Evolutionary conservation across 495 filamentous ascomycete genomes (phyloP).

Genomic region (Tricharina praecox): DNA sequence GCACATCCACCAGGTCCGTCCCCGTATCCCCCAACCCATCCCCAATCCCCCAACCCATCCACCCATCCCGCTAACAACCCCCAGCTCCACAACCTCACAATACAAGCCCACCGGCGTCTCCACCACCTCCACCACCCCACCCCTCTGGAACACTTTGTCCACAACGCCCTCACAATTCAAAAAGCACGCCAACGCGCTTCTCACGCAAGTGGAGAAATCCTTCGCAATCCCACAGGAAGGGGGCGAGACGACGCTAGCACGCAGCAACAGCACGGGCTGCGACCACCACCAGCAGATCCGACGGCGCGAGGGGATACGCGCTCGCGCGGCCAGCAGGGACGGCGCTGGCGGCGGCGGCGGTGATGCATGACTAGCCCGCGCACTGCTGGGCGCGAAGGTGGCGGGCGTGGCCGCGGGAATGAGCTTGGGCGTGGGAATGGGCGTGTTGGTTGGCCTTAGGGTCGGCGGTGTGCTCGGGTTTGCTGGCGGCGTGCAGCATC

Average conservation of each 20-base stretch:
- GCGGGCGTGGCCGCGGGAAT: too few species aligned
- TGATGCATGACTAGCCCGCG: too few species aligned
- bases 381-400: too few species aligned
- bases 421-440: too few species aligned
- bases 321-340: too few species aligned
- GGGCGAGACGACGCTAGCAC: background rate
- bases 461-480: too few species aligned
- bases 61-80: constrained; percentile 27
- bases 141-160: constrained; percentile 1
- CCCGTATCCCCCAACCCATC: constrained; percentile 39
- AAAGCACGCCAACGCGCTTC: constrained; percentile 21
- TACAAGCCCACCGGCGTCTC: background rate
- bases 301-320: too few species aligned
- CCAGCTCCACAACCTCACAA: background rate
- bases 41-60: background rate
- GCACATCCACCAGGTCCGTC: constrained; percentile 23
- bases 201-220: constrained; percentile 19
- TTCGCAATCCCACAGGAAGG: constrained; percentile 12
- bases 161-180: constrained; percentile 15
- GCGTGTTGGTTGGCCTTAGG: too few species aligned
- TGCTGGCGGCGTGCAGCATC: too few species aligned
- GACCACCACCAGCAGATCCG: background rate
- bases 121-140: background rate
- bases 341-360: too few species aligned
- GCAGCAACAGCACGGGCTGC: constrained; percentile 1